Conservation (phyloP, 2,329 filamentous ascomycete species). For the Fusarium sp. region DNA sequence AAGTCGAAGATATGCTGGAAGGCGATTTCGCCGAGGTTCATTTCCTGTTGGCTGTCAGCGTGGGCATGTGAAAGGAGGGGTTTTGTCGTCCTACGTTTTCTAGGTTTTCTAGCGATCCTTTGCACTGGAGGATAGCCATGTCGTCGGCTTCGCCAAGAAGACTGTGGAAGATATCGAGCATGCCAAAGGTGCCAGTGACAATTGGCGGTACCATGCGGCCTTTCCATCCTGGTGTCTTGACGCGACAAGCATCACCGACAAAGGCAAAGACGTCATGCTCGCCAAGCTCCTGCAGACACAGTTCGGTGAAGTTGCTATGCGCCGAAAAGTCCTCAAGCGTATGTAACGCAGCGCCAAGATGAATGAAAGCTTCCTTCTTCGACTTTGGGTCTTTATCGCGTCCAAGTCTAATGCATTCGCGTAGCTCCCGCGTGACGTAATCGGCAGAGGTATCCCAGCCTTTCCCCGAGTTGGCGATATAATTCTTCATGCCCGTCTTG, state of each 20-base stretch:
- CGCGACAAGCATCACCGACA: constrained; percentile 44
- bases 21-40: constrained; percentile 67
- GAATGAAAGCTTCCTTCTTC: constrained; percentile 48
- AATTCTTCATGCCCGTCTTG: constrained; percentile 92
- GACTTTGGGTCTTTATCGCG: constrained; percentile 52
- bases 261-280: constrained; percentile 73
- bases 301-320: constrained; percentile 82
- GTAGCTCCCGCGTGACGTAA: constrained; percentile 78
- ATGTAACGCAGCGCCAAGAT: constrained; percentile 77
- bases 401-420: constrained; percentile 77
- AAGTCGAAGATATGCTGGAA: constrained; percentile 50
- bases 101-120: constrained; percentile 76
- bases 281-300: constrained; percentile 77
- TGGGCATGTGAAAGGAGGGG: background rate
- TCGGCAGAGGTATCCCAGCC: constrained; percentile 88
- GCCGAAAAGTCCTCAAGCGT: constrained; percentile 75
- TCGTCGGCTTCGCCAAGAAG: constrained; percentile 63
- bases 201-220: constrained; percentile 73
- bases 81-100: constrained; percentile 59
- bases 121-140: constrained; percentile 60
- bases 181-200: constrained; percentile 67
- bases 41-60: constrained; percentile 61
- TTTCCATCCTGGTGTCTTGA: constrained; percentile 65
- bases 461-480: constrained; percentile 82
- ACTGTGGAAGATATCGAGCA: constrained; percentile 80